phyloP scores from a whole-genome alignment of 192 early-diverging fungal genomes.

The Umbelopsis sp. region DNA sequence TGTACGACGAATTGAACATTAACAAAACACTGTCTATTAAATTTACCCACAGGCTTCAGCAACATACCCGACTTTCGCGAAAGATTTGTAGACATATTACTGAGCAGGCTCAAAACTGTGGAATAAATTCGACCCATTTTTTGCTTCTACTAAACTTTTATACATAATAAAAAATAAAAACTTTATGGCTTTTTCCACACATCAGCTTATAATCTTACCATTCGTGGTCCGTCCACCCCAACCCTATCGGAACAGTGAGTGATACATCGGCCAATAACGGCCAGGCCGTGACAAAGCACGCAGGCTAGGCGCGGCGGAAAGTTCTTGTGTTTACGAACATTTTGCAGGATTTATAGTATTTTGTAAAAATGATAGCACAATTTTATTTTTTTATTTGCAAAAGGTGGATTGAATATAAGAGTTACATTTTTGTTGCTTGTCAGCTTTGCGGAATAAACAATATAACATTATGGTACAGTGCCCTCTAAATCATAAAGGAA shows the following conservation, averaged over 20 bases:
- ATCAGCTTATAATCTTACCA: too few species aligned
- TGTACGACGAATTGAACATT: neutral
- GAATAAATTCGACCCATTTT: neutral
- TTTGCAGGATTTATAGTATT: too few species aligned
- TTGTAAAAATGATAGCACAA: too few species aligned
- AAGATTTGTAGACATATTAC: constrained; percentile 26
- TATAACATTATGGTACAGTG: constrained; percentile 20
- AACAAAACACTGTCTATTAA: neutral
- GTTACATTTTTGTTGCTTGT: neutral
- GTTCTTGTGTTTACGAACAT: neutral
- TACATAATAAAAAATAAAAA: too few species aligned
- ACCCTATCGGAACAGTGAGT: too few species aligned
- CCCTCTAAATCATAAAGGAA: neutral
- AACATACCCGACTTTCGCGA: constrained; percentile 24
- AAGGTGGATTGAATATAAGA: neutral
- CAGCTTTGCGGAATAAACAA: neutral
- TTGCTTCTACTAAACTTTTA: neutral
- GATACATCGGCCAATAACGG: too few species aligned
- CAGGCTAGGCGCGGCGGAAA: too few species aligned
- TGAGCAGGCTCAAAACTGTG: constrained; percentile 19
- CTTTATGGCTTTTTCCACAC: too few species aligned
- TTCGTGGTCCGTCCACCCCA: too few species aligned
- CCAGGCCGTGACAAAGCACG: too few species aligned
- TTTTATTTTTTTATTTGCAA: neutral
- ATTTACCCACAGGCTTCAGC: constrained; percentile 1